A percentile compares a stretch with the other conserved stretches of the same genome.
phyloP scores from a whole-genome alignment of 2,329 filamentous ascomycete species.

The Aspergillus ruber region DNA sequence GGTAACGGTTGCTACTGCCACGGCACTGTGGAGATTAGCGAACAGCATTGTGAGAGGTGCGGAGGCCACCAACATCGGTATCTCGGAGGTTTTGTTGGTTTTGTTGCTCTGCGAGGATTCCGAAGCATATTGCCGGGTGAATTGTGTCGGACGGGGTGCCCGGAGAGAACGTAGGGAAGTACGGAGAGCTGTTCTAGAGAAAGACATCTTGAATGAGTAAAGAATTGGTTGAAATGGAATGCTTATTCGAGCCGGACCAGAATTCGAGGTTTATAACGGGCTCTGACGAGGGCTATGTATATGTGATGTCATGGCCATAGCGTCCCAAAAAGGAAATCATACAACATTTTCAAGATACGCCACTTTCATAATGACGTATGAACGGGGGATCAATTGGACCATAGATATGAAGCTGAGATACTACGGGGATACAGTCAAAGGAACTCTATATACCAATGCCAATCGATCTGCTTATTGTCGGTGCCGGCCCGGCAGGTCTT shows the following conservation, averaged over 20 bases:
- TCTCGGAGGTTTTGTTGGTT: background rate
- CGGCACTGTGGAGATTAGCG: background rate
- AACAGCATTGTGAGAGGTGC: background rate
- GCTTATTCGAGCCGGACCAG: background rate
- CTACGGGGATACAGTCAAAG: background rate
- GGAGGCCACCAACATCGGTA: background rate
- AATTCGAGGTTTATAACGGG: background rate
- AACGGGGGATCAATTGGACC: no score
- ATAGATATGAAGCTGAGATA: no score
- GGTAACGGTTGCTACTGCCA: background rate
- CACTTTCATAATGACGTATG: background rate
- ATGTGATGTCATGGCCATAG: background rate
- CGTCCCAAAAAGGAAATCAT: background rate
- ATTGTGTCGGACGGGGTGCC: background rate
- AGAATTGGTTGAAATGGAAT: background rate
- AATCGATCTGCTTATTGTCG: background rate
- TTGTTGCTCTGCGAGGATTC: background rate
- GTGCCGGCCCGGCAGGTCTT: slow-evolving; percentile 5
- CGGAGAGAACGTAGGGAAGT: background rate
- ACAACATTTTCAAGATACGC: background rate
- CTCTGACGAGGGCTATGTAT: background rate
- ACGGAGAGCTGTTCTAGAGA: background rate
- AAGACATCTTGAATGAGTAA: background rate
- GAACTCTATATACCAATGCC: background rate
- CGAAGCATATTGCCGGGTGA: background rate